A percentile compares a stretch with the other conserved stretches of the same genome.
These are phyloP conservation scores for Spergularia bocconei DNA, from an alignment of 148 eudicot species.

Conservation along the genomic window DNA sequence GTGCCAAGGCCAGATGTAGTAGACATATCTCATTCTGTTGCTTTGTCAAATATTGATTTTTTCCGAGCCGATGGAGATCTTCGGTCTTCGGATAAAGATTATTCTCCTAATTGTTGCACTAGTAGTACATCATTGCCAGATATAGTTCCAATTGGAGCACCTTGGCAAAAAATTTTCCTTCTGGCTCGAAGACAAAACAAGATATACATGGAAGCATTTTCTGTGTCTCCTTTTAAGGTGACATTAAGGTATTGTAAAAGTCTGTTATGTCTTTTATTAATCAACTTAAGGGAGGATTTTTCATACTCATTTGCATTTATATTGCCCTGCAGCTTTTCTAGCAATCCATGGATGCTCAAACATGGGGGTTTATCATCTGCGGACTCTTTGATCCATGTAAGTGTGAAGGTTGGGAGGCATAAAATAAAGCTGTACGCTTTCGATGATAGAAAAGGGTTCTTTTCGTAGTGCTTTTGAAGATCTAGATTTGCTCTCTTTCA, in stretches of 20 bases:
- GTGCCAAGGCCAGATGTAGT: conserved; percentile 31
- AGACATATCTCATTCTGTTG: conserved; percentile 25
- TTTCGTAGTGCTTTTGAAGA: neutral
- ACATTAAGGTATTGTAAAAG: conserved; percentile 61
- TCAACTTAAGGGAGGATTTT: neutral
- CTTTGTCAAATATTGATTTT: conserved; percentile 24
- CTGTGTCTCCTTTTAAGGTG: conserved; percentile 49
- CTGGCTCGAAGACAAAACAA: conserved; percentile 80
- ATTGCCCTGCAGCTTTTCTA: conserved; percentile 72
- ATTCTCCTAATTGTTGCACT: conserved; percentile 29
- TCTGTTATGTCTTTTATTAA: neutral
- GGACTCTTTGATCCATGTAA: conserved; percentile 88
- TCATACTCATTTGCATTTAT: conserved; percentile 8
- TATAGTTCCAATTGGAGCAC: conserved; percentile 87
- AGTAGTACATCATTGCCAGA: conserved; percentile 42
- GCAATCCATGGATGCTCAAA: conserved; percentile 90
- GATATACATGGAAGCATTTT: conserved; percentile 77
- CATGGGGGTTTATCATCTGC: conserved; percentile 70
- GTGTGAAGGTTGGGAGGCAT: conserved; percentile 21
- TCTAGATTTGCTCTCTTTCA: too few relatives aligned
- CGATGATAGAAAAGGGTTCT: neutral
- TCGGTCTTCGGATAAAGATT: conserved; percentile 17
- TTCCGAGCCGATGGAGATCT: conserved; percentile 31
- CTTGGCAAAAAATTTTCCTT: conserved; percentile 89
- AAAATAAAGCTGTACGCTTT: conserved; percentile 4